Percentiles rank a stretch among this genome's conserved stretches.
phyloP scores from a whole-genome alignment of 2,329 filamentous ascomycete genomes.

The Aureobasidium namibiae region DNA sequence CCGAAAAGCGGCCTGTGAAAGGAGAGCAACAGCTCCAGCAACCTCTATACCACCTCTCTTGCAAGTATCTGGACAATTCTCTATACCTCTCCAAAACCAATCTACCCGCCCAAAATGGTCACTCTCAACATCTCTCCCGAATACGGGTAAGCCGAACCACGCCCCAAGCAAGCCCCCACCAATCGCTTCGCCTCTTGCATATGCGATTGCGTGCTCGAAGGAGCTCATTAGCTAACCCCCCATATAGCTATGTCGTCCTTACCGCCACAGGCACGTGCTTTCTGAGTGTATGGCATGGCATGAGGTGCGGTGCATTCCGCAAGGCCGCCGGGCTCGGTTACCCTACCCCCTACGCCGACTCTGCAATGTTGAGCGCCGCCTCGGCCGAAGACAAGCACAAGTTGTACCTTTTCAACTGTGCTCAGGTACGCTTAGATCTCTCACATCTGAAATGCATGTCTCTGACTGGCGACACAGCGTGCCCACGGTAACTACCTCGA shows the following conservation, averaged over 20 bases:
- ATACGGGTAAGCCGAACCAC: conserved; percentile 38
- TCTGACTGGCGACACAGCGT: conserved; percentile 31
- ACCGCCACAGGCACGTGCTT: conserved; percentile 48
- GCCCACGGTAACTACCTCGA: conserved; percentile 50
- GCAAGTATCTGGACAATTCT: not conserved
- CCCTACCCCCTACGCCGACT: conserved; percentile 51
- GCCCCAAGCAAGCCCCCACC: not conserved
- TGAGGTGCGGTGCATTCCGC: conserved; percentile 39
- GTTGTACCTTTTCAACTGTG: conserved; percentile 41
- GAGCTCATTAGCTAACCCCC: not conserved
- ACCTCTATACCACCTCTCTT: not conserved
- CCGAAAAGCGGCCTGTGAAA: not conserved
- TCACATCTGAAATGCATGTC: not conserved
- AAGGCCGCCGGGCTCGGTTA: conserved; percentile 47
- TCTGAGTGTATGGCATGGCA: conserved; percentile 44
- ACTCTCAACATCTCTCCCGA: conserved; percentile 38
- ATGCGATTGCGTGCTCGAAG: conserved; percentile 3
- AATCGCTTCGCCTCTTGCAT: not conserved
- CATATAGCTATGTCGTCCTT: conserved; percentile 45
- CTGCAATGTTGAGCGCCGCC: conserved; percentile 42
- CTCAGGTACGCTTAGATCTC: conserved; percentile 17
- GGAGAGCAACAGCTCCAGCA: not conserved
- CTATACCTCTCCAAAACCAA: not conserved
- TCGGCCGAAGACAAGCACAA: conserved; percentile 30
- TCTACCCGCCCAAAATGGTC: conserved; percentile 8